Base-by-base conservation (phyloP, 73 alveolate species). In the Stentor roeselii region DNA sequence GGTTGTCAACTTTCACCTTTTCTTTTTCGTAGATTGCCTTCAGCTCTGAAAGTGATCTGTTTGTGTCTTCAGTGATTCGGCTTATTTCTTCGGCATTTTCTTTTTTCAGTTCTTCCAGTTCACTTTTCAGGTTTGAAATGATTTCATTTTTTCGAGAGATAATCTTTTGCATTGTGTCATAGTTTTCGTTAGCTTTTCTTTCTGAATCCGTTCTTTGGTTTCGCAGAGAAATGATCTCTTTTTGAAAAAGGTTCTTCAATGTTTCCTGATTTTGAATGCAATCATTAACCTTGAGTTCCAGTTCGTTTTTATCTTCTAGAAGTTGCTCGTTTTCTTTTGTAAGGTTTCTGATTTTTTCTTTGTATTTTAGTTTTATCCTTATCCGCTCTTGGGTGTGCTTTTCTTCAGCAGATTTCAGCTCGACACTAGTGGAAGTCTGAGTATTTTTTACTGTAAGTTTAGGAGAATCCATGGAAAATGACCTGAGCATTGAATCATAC, bases 401-500 rank as follows among this genome's bases (percentile, higher is more conserved):
- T 50, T 50, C 67, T 50, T 50, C 67, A 11, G 67, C 67, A 11
- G 67, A 50, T 21, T 50, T 50, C 30, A 50, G 67, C 21, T 50
- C 67, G 21, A 50, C 67, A 50, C 30, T 11, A 50, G 67, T 11
- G 21, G 67, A 50, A 6, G 67, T 21, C 67, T 50, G 21, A 50
- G 21, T 50, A 11, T 11, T 50, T 11, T 11, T 11, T 50, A 50
- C 67, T 11, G 67, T 50, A 11, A 50, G 21, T 11, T 21, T 6
- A 50, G 67, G 67, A 50, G 67, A 50, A 50, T 50, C 67, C 6
- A 11, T 11, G 30, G 67, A 50, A 50, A 50, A 50, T 11, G 67
- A 50, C 21, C 67, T 2, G 41, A 67, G n/a, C 80, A 67, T 67
- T 2, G 80, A 67, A 21, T 67, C 80, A 34, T 67, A 67, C 80